Evolutionary conservation across 352 stramenopile species (phyloP), one percentile per base, ranked within the genome.

Genomic region (Globisporangium alternatum): DNA sequence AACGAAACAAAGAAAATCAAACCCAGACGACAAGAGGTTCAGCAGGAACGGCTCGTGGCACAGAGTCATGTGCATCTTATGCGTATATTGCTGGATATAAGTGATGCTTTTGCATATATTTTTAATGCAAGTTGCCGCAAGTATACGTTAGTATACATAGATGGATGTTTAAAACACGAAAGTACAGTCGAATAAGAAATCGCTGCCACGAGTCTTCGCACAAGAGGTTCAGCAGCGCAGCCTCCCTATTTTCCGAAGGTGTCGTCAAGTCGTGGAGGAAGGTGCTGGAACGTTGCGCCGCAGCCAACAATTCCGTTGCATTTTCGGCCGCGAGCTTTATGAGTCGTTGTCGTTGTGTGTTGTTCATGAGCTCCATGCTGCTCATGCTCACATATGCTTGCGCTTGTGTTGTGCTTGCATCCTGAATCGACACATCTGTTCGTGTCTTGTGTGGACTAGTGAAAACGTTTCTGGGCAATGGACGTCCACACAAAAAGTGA

Each of bases 261-360:
- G 48, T 56, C 48, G 48, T 56, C 48, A 56, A 21, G 22, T 56
- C 48, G 48, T 33, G 10, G 48, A 19, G 48, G 48, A 56, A 56
- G 44, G 17, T 28, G 44, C 44, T 49, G 44, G n/a, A 49, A 28
- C 44, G 19, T 49, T 49, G 17, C 44, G 3, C 5, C 44, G 44
- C 19, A 49, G 44, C 44, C 44, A 49, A 25, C 44, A 49, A 49
- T 49, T 49, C 44, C 44, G 44, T 17, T 3, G 37, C 37, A 43
- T 43, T 43, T 43, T 43, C 33, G 33, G 10, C 10, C 33, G 33
- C 7, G 33, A 37, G 33, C 33, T 10, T 37, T 37, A 37, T 37
- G 33, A 37, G 33, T 37, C 33, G 33, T 15, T 43, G 37, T 13
- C 37, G 8, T 15, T 43, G 37, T 9, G 12, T 43, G 0, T 43